Evolutionary conservation across 1,139 yeast genomes (phyloP).

Genomic region (Saccharomyces pastorianus): DNA sequence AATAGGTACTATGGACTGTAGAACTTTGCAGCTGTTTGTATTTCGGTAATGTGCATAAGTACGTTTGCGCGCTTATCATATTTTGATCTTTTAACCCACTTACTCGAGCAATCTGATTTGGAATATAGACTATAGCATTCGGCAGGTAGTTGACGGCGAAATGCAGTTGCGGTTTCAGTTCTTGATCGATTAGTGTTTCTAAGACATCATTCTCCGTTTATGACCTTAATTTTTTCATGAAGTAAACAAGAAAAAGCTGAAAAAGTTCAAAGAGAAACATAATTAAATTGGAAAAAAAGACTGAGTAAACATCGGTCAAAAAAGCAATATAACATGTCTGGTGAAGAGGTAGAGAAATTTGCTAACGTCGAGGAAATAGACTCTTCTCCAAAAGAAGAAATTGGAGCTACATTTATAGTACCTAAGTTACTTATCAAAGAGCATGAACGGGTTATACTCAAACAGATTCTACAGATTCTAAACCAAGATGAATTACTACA

Average conservation of each 20-base stretch:
- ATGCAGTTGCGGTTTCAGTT: background rate
- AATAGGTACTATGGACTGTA: too few species aligned
- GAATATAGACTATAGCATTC: background rate
- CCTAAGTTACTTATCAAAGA: background rate
- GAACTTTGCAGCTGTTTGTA: too few species aligned
- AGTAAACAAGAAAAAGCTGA: background rate
- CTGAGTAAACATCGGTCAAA: background rate
- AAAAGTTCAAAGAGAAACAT: background rate
- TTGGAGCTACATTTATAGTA: background rate
- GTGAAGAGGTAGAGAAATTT: background rate
- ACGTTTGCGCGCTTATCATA: too few species aligned
- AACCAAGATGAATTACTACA: slow-evolving; percentile 15
- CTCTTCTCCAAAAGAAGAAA: background rate
- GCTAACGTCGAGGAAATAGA: background rate
- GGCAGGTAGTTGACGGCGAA: background rate
- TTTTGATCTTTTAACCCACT: too few species aligned
- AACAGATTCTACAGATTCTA: slow-evolving; percentile 8
- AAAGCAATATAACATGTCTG: background rate
- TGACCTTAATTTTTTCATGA: background rate
- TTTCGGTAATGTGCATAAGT: too few species aligned
- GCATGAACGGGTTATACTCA: slow-evolving; percentile 9
- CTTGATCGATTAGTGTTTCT: background rate
- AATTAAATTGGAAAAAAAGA: background rate
- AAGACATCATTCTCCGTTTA: background rate
- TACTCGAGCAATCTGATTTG: too few species aligned